Base-by-base conservation (phyloP, 2,329 filamentous ascomycete species). In the Achaetomium macrosporum region DNA sequence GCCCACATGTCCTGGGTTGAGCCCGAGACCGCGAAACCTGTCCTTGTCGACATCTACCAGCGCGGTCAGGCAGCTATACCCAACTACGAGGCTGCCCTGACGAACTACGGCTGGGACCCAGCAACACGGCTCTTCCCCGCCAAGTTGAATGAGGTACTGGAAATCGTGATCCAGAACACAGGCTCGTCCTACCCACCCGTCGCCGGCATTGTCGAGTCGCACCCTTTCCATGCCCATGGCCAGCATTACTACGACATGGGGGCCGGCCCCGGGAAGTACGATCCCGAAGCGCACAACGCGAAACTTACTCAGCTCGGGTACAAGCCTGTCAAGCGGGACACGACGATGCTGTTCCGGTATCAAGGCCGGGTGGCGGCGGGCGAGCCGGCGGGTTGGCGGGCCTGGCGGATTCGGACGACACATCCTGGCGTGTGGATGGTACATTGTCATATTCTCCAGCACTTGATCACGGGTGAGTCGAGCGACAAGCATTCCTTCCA, bases 341-440 rank as follows among this genome's bases (percentile, higher is more conserved):
- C 74, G 0, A 82, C 78, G 1, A 74, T 81, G 57, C 67, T 85
- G 3, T 81, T 82, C 57, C 66, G 76, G 2, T 85, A 84, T 19
- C 65, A 64, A 0, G 57, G 66, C 3, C 70, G 69, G 20, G 74
- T 71, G 0, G 57, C 57, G 2, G 63, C 72, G 0, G 66, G 73
- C 4, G 63, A 69, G 6, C 71, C 71, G 2, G 69, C 73, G 0
- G 80, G 82, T 0, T 86, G 82, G 82, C 69, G 82, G 17, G 81
- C 73, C 0, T 85, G 81, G 82, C 69, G 82, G 10, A 65, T 84
- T 1, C 61, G 69, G 5, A 63, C 76, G 1, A 67, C 64, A 1
- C 59, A 78, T 3, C 75, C 83, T 0, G 81, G 81, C 0, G 78
- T 78, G 3, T 84, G 79, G 79, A 78, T 83, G 77, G 69, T 83